Percentiles rank a stretch among this genome's conserved stretches.
Evolutionary conservation across 331 rosid genomes (phyloP).

Genomic region (Stylosanthes scabra): DNA sequence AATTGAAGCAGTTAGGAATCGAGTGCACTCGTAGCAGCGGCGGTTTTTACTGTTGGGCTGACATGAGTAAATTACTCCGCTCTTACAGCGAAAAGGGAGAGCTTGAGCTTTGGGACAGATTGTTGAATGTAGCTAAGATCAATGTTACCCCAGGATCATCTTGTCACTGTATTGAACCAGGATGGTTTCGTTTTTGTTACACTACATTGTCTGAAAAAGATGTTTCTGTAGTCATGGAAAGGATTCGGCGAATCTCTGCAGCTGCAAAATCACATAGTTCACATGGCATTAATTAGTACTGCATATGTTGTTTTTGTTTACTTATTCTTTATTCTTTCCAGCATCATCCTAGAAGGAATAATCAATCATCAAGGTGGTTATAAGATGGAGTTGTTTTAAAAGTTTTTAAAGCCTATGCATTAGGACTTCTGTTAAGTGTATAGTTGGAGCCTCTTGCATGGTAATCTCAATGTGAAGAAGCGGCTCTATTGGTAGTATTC

Average conservation of each 20-base stretch:
- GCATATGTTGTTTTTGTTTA: conserved; percentile 44
- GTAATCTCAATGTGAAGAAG: conserved; percentile 10
- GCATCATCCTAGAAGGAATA: conserved; percentile 30
- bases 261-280: conserved; percentile 58
- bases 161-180: conserved; percentile 92
- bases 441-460: neutral
- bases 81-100: conserved; percentile 90
- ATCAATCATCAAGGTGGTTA: conserved; percentile 20
- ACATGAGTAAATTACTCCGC: conserved; percentile 70
- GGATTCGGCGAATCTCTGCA: conserved; percentile 68
- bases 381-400: conserved; percentile 27
- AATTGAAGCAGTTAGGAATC: conserved; percentile 79
- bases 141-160: conserved; percentile 86
- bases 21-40: conserved; percentile 70
- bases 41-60: conserved; percentile 93
- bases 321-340: conserved; percentile 43
- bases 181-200: conserved; percentile 94
- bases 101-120: conserved; percentile 91
- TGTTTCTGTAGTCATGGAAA: conserved; percentile 72
- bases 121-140: conserved; percentile 76
- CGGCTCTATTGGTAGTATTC: neutral
- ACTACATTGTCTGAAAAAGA: conserved; percentile 68
- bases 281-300: conserved; percentile 45
- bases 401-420: conserved; percentile 6
- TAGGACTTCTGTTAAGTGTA: neutral